These are phyloP conservation scores for Eleusine coracana DNA, from an alignment of 176 grass and related monocot species.

Conservation along the genomic window DNA sequence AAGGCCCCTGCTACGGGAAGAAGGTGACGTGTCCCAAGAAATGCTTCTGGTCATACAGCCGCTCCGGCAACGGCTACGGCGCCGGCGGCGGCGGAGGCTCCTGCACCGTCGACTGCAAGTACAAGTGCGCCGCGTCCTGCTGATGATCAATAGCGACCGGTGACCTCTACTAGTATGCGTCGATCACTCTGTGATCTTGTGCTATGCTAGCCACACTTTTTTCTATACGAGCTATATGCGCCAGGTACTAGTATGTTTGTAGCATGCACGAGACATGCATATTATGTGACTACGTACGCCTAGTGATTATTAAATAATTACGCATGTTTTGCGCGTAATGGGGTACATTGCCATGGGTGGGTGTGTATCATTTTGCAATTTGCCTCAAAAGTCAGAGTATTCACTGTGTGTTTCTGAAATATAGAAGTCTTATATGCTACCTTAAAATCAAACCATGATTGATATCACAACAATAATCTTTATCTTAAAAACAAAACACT, in stretches of 20 bases:
- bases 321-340: too few relatives aligned
- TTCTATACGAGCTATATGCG: neutral
- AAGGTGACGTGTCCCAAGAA: slow-evolving; percentile 56
- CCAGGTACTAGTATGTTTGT: neutral
- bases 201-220: neutral
- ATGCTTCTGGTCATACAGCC: slow-evolving; percentile 73
- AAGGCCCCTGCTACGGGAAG: slow-evolving; percentile 68
- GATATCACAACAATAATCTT: too few relatives aligned
- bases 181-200: neutral
- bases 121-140: slow-evolving; percentile 62
- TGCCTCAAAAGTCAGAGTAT: too few relatives aligned
- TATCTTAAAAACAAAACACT: too few relatives aligned
- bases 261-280: neutral
- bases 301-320: too few relatives aligned
- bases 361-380: too few relatives aligned
- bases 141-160: slow-evolving; percentile 41
- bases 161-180: neutral
- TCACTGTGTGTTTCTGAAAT: too few relatives aligned
- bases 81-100: slow-evolving; percentile 66
- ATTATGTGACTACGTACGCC: too few relatives aligned
- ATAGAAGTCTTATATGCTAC: too few relatives aligned
- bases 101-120: slow-evolving; percentile 85
- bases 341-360: too few relatives aligned
- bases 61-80: slow-evolving; percentile 60
- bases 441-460: too few relatives aligned